phyloP scores from a whole-genome alignment of 257 asterid genomes.

The Gentiana straminea region DNA sequence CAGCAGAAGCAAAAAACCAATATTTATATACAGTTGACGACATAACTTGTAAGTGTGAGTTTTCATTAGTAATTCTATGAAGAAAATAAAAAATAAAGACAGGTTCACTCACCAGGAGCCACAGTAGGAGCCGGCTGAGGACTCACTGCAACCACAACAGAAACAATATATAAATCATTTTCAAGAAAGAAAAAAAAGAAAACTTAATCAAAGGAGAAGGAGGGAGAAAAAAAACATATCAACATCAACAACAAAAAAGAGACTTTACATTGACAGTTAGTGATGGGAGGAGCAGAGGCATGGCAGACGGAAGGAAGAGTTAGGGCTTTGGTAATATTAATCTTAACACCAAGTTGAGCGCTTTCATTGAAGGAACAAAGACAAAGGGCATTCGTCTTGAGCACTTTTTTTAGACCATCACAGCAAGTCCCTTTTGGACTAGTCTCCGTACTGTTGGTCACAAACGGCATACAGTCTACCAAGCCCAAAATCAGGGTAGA shows the following conservation, averaged over 20 bases:
- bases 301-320: slow-evolving; percentile 79
- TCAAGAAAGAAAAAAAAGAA: too few relatives aligned
- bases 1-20: too few relatives aligned
- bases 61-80: not conserved
- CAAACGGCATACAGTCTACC: slow-evolving; percentile 75
- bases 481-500: slow-evolving; percentile 41
- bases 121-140: not conserved
- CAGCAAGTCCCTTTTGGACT: slow-evolving; percentile 70
- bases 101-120: slow-evolving; percentile 7
- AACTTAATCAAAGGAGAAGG: not conserved
- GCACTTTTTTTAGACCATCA: slow-evolving; percentile 61
- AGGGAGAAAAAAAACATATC: not conserved
- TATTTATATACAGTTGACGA: too few relatives aligned
- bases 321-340: slow-evolving; percentile 65
- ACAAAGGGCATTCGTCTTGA: slow-evolving; percentile 64
- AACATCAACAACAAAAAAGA: not conserved
- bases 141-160: too few relatives aligned
- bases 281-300: slow-evolving; percentile 61
- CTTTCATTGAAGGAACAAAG: slow-evolving; percentile 74
- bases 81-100: not conserved
- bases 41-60: too few relatives aligned
- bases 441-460: slow-evolving; percentile 41
- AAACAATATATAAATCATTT: too few relatives aligned
- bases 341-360: slow-evolving; percentile 68
- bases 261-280: slow-evolving; percentile 61